Evolutionary conservation across 257 asterid genomes (phyloP), one percentile per base, ranked within the genome.

Genomic region (Gentiana straminea): DNA sequence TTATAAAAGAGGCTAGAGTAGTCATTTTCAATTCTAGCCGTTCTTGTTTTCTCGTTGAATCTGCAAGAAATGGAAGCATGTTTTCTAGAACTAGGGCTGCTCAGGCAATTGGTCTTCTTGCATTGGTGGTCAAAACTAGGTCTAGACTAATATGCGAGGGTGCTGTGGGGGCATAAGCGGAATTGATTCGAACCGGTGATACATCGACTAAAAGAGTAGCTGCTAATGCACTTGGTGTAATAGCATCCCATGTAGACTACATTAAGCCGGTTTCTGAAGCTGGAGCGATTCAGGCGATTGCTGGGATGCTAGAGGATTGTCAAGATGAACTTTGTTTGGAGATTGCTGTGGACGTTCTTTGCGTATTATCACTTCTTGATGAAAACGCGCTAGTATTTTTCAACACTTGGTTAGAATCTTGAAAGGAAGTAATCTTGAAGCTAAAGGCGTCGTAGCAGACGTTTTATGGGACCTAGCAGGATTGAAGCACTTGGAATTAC

Each of bases 81-180:
- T 45, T 68, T 51, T 84, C 94, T 56, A 79, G 89, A 70, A 72
- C 82, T 44, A 59, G 89, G 63, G 86, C 86, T 13, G 89, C 89
- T 66, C 89, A 84, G 60, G 84, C 81, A 43, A 73, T 81, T 36
- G 89, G 86, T 54, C 59, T 79, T 43, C 79, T 84, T 36, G 89
- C 81, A 55, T 46, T 79, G 75, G 74, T 66, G 13, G 79, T 73
- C 73, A 66, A 74, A 58, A 77, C 82, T 15, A 68, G 81, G 39
- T 68, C 57, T 4, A 49, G 54, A 4, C 74, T 84, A 51, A 75
- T 76, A 5, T 63, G 67, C 49, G 72, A 63, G 5, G 89, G 89
- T 56, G 79, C 77, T 10, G 41, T 70, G 45, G 60, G 57, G 0
- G 83, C 59, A 62, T 86, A 81, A 8, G 9, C 70, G 64, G 70